These are phyloP conservation scores for Aphanomyces astaci DNA, from an alignment of 352 stramenopile species.

Conservation along the genomic window DNA sequence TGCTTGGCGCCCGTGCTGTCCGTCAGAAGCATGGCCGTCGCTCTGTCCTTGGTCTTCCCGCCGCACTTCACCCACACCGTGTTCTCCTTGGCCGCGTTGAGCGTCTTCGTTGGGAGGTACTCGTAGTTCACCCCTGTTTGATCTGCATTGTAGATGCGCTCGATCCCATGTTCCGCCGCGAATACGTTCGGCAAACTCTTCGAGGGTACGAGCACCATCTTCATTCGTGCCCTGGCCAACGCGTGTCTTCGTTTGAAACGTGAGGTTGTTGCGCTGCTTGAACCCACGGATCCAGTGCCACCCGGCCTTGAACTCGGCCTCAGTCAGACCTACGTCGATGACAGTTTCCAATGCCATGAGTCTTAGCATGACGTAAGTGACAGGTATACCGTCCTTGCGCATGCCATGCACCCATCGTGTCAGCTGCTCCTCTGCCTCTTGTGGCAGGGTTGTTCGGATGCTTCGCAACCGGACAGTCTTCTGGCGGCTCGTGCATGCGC, in stretches of 20 bases:
- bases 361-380: background rate
- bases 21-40: too few relatives aligned
- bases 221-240: background rate
- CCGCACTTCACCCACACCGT: too few relatives aligned
- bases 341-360: background rate
- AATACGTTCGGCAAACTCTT: background rate
- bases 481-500: background rate
- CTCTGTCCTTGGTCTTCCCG: too few relatives aligned
- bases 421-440: background rate
- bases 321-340: background rate
- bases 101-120: too few relatives aligned
- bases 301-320: background rate
- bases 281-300: background rate
- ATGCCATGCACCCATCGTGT: background rate
- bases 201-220: background rate
- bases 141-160: background rate
- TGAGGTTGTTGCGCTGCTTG: background rate
- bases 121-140: too few relatives aligned
- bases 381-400: background rate
- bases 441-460: background rate
- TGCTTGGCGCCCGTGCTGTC: conserved; percentile 7
- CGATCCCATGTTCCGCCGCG: background rate
- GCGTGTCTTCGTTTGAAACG: background rate
- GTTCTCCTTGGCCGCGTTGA: too few relatives aligned
- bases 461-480: background rate